Base-by-base conservation (phyloP, 345 rosid genomes). In the Microcos paniculata region DNA sequence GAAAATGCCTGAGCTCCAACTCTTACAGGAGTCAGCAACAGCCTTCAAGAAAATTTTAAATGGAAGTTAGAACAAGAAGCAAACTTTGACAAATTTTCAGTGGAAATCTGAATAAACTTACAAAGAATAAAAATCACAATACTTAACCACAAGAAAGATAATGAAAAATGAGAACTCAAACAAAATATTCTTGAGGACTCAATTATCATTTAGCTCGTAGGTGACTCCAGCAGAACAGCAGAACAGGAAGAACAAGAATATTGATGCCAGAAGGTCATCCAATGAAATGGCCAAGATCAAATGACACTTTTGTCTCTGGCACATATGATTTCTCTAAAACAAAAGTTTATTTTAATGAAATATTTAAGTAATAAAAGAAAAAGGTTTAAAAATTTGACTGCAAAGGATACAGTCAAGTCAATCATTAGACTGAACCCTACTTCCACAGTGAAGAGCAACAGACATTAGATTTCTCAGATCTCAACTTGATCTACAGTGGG, bases 1-100 rank as follows among this genome's bases (percentile, higher is more conserved):
- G 97, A 88, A 85, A 93, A 73, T 73, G 97, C 94, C 81, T 83
- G 87, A 57, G 93, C 90, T 64, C 96, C 96, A 13, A 90, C 58
- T 77, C 76, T 85, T 49, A 88, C 92, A 64, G 99, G 98, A 69
- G 78, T 72, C 73, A 85, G 71, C 88, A 96, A 76, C 85, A 70
- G 69, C 81, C 99, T 91, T 76, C 52, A 64, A 74, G 35, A 51
- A 10, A 33, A 45, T 12, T 30, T 26, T 10, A 18, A 45, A n/a
- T n/a, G n/a, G n/a, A n/a, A n/a, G n/a, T 51, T 38, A 21, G 64
- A 35, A 6, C 21, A 21, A 65, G 0, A 53, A 53, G 2, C 5
- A 42, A 23, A 7, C 14, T 52, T 2, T 6, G 13, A 38, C 6
- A 1, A 63, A 42, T 18, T 64, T 64, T 11, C n/a, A 1, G 4